Evolutionary conservation across 139 green algal species (phyloP), one percentile per base, ranked within the genome.

Genomic region (Gonium pectorale): DNA sequence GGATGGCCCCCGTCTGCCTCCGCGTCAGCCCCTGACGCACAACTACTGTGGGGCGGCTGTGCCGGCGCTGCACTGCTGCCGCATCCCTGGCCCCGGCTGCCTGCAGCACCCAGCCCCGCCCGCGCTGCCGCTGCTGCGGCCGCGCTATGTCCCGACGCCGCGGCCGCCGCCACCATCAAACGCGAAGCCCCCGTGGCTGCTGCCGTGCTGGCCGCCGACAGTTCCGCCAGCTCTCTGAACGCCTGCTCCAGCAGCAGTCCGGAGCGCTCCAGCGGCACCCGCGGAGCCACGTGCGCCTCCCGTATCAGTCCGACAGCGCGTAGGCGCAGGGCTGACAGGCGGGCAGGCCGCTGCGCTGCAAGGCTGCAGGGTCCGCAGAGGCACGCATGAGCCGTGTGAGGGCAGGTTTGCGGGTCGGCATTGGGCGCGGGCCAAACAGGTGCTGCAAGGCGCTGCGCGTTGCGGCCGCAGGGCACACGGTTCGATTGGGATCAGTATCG

Each of bases 291-390:
- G 44, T 51, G 33, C n/a, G 77, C 17, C 33, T 83, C 59, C 37
- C 77, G 40, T 27, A 59, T 60, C 24, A 74, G 43, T 24, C 77
- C 77, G 62, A 83, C 73, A 62, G 21, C 31, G 22, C 59, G 63
- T 31, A 83, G 77, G 27, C 43, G 62, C 31, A 83, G 60, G 8
- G 60, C 17, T 5, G 46, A 29, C 21, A 83, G 59, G 43, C 62
- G 60, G 62, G n/a, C 8, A 26, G 60, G 60, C 31, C 60, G 40
- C 54, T 38, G 77, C 21, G 40, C 17, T 5, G 41, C 75, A 29
- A 83, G 75, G 8, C 75, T 83, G 75, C 3, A 19, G 31, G 44
- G 2, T n/a, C n/a, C n/a, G n/a, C n/a, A n/a, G 31, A 31, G 43
- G 3, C 5, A 17, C 5, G 44, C 7, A 19, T 13, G 21, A n/a